Conservation (phyloP, 768 basidiomycete genomes). For the Lyophyllum atratum region DNA sequence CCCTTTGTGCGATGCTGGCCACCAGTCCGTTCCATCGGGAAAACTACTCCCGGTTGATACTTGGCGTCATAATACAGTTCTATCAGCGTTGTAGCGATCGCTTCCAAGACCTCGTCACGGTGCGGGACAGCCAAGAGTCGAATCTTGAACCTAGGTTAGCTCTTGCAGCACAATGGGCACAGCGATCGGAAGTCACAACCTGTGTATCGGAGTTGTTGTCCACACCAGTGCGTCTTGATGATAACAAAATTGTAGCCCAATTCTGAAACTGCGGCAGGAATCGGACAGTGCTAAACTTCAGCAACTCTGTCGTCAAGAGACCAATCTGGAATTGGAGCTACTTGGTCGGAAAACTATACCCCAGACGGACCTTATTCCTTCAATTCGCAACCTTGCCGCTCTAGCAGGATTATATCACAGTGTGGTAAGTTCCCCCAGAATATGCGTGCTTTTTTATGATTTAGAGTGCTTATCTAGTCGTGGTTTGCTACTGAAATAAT, state of each 20-base stretch:
- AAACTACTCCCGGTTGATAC: constrained; percentile 90
- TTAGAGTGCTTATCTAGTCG: constrained; percentile 43
- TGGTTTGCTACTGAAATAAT: constrained; percentile 84
- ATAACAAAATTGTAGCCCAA: neutral
- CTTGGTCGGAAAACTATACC: constrained; percentile 55
- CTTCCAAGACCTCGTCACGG: constrained; percentile 73
- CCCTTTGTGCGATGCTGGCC: constrained; percentile 86
- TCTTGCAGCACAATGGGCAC: constrained; percentile 82
- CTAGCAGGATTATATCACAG: constrained; percentile 84
- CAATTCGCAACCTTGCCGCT: constrained; percentile 70
- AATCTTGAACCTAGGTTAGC: constrained; percentile 50
- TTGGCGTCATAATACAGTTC: constrained; percentile 93
- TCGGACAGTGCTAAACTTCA: constrained; percentile 41
- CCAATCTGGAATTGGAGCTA: constrained; percentile 71
- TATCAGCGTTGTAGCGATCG: constrained; percentile 92
- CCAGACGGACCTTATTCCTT: constrained; percentile 68
- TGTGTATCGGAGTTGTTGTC: constrained; percentile 69
- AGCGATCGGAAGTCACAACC: constrained; percentile 73
- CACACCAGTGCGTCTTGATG: constrained; percentile 44
- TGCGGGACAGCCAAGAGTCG: constrained; percentile 28
- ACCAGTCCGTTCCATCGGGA: constrained; percentile 94
- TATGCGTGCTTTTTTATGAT: constrained; percentile 2
- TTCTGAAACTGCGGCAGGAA: constrained; percentile 32
- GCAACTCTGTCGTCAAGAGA: constrained; percentile 75
- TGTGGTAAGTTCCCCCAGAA: constrained; percentile 57